These are phyloP conservation scores for Fraxinus anomala DNA, from an alignment of 257 asterid genomes.

Conservation along the genomic window DNA sequence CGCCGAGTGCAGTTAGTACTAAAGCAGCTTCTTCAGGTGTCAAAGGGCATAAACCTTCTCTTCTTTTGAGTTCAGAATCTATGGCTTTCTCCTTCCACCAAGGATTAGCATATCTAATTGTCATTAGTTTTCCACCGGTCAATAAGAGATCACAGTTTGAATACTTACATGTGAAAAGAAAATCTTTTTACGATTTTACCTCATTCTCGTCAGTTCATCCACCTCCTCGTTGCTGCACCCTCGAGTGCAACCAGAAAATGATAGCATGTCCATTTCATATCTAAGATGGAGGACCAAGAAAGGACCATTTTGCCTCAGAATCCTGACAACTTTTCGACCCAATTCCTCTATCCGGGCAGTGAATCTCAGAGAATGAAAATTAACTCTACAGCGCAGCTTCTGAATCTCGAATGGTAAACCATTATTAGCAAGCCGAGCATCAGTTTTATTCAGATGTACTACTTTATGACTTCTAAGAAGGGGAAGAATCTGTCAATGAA, in stretches of 20 bases:
- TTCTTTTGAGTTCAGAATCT: conserved; percentile 35
- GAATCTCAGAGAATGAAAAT: conserved; percentile 39
- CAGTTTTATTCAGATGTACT: conserved; percentile 41
- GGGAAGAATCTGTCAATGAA: conserved; percentile 40
- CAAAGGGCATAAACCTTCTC: conserved; percentile 42
- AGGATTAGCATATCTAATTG: conserved; percentile 34
- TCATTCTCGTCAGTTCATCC: conserved; percentile 39
- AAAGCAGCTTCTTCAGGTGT: conserved; percentile 49
- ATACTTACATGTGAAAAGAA: background rate
- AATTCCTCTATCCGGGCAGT: conserved; percentile 38
- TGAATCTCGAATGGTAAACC: conserved; percentile 37
- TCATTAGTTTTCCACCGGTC: background rate
- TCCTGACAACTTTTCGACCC: conserved; percentile 34
- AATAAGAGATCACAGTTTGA: background rate
- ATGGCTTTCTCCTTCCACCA: conserved; percentile 48
- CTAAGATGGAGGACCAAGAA: conserved; percentile 42
- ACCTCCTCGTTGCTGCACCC: conserved; percentile 38
- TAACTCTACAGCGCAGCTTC: conserved; percentile 41
- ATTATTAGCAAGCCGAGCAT: conserved; percentile 44
- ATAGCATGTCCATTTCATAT: conserved; percentile 47
- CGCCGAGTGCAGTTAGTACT: conserved; percentile 34
- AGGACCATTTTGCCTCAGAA: conserved; percentile 41
- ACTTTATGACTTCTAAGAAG: conserved; percentile 36
- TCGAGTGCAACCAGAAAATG: conserved; percentile 45
- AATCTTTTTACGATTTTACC: conserved; percentile 21